Evolutionary conservation across 2,329 filamentous ascomycete species (phyloP).

Genomic region (Pseudocercospora cruenta): DNA sequence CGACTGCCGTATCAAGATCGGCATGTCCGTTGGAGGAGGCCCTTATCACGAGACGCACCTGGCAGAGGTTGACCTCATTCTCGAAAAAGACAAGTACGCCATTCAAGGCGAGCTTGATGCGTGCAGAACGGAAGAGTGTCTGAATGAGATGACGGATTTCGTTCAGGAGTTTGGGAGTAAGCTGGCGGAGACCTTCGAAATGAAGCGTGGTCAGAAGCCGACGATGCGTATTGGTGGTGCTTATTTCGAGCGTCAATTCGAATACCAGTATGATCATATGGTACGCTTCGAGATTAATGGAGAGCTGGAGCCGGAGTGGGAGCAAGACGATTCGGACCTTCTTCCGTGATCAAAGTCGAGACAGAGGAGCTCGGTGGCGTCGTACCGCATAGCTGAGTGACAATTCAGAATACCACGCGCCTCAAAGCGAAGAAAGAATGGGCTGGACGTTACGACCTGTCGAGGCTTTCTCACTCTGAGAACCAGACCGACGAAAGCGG

Average conservation of each 20-base stretch:
- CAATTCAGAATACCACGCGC: no score
- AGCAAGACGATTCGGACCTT: no score
- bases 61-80: neutral
- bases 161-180: neutral
- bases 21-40: neutral
- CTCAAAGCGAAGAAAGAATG: no score
- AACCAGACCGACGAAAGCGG: no score
- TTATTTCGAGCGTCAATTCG: neutral
- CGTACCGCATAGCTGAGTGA: no score
- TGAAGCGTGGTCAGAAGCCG: neutral
- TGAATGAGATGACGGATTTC: neutral
- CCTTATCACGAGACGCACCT: neutral
- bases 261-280: neutral
- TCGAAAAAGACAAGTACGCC: neutral
- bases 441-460: no score
- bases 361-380: no score
- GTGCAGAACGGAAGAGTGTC: neutral
- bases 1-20: neutral
- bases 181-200: neutral
- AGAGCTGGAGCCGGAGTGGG: no score
- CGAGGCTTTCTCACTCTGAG: no score
- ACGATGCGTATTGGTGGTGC: neutral
- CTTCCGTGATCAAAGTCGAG: no score
- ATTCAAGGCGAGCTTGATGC: neutral
- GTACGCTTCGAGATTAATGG: neutral